phyloP scores from a whole-genome alignment of 176 grass and related monocot species.

The Lolium perenne region DNA sequence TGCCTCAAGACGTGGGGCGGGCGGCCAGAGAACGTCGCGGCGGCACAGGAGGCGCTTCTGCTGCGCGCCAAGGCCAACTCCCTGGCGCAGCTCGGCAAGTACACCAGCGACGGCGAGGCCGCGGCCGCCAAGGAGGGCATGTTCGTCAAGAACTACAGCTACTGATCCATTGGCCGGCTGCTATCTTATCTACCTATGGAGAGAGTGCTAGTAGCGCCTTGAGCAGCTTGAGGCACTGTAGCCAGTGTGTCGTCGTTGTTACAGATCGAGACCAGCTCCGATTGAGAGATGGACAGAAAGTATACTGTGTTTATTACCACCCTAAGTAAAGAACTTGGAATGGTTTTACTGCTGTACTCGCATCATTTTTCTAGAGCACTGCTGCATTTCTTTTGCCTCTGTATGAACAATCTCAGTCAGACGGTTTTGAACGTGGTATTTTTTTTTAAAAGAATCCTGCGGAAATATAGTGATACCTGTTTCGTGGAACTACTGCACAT shows the following conservation, averaged over 20 bases:
- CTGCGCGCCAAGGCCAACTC: slow-evolving; percentile 89
- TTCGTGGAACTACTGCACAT: background rate
- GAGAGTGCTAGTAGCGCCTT: slow-evolving; percentile 37
- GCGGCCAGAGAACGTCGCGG: slow-evolving; percentile 80
- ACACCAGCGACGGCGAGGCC: slow-evolving; percentile 87
- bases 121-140: slow-evolving; percentile 77
- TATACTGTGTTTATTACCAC: slow-evolving; percentile 29
- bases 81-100: slow-evolving; percentile 93
- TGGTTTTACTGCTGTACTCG: slow-evolving; percentile 41
- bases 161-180: slow-evolving; percentile 46
- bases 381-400: background rate
- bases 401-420: background rate
- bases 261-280: slow-evolving; percentile 38
- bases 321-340: slow-evolving; percentile 31
- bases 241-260: slow-evolving; percentile 39
- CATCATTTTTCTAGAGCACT: slow-evolving; percentile 34
- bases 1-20: slow-evolving; percentile 99
- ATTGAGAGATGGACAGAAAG: slow-evolving; percentile 7
- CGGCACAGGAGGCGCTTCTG: slow-evolving; percentile 80
- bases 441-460: background rate
- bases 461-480: background rate
- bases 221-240: slow-evolving; percentile 46
- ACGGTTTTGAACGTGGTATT: background rate
- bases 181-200: slow-evolving; percentile 15
- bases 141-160: slow-evolving; percentile 99